Conservation (phyloP, 441 rosid species). For the Populus hybrid region DNA sequence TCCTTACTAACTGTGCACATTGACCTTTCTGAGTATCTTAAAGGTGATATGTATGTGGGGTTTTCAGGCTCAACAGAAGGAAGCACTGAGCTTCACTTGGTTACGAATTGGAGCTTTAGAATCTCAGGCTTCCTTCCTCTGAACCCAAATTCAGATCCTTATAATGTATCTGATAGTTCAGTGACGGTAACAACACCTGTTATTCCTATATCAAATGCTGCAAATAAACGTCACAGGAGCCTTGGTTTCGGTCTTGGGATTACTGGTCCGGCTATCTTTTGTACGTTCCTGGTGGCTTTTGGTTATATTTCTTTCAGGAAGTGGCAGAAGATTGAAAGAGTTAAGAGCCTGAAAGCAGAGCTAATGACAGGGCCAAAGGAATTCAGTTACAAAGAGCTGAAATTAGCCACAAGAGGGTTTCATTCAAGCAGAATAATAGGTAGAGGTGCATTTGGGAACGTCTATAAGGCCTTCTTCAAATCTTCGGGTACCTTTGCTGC, state of each 20-base stretch:
- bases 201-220: slow-evolving; percentile 34
- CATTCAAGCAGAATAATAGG: slow-evolving; percentile 81
- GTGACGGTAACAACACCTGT: slow-evolving; percentile 33
- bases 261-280: slow-evolving; percentile 75
- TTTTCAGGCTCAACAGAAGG: slow-evolving; percentile 94
- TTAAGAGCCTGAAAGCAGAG: slow-evolving; percentile 60
- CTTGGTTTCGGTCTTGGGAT: slow-evolving; percentile 71
- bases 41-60: slow-evolving; percentile 61
- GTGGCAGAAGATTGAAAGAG: slow-evolving; percentile 47
- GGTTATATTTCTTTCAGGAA: slow-evolving; percentile 66
- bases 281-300: slow-evolving; percentile 49
- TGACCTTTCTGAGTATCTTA: slow-evolving; percentile 64
- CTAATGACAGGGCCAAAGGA: slow-evolving; percentile 64
- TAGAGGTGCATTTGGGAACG: slow-evolving; percentile 82
- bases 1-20: slow-evolving; percentile 50
- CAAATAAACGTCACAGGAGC: slow-evolving; percentile 31
- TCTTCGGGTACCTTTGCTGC: slow-evolving; percentile 62
- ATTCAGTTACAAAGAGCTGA: slow-evolving; percentile 70
- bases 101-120: slow-evolving; percentile 68
- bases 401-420: slow-evolving; percentile 74
- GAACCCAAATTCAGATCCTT: slow-evolving; percentile 49
- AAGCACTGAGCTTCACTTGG: slow-evolving; percentile 79
- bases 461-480: slow-evolving; percentile 64
- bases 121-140: slow-evolving; percentile 57
- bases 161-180: slow-evolving; percentile 71